These are phyloP conservation scores for Metschnikowia similis DNA, from an alignment of 805 yeast genomes.

Conservation along the genomic window DNA sequence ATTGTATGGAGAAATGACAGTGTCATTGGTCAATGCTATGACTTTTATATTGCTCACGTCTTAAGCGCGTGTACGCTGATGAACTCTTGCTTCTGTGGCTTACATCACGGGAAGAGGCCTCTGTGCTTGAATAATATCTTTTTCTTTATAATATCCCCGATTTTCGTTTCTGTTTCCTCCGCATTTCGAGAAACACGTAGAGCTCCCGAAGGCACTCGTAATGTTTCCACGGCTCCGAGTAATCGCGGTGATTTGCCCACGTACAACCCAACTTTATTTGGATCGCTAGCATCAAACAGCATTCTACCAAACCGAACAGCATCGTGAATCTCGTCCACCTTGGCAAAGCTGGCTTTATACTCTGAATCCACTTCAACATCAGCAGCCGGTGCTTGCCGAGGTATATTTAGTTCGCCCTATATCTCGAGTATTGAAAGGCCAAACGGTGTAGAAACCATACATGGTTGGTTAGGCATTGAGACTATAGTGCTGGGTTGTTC, in stretches of 20 bases:
- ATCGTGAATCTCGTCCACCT: constrained; percentile 31
- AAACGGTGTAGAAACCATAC: constrained; percentile 42
- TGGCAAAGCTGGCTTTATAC: constrained; percentile 32
- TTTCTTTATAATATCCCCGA: constrained; percentile 55
- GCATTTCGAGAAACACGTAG: constrained; percentile 41
- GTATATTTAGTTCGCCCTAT: constrained; percentile 64
- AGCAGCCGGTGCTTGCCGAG: constrained; percentile 30
- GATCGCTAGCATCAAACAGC: constrained; percentile 39
- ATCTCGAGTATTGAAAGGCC: constrained; percentile 66
- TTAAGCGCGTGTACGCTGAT: background rate
- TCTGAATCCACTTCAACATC: constrained; percentile 28
- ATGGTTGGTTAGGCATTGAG: constrained; percentile 2
- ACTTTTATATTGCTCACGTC: background rate
- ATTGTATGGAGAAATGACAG: no score
- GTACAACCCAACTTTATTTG: constrained; percentile 48
- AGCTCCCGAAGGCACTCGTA: constrained; percentile 65
- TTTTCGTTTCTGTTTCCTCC: constrained; percentile 33
- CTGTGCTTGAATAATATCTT: constrained; percentile 58
- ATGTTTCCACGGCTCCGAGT: constrained; percentile 53
- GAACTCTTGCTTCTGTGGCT: constrained; percentile 3
- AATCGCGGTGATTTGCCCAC: constrained; percentile 70
- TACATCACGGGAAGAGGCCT: constrained; percentile 81
- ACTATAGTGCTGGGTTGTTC: no score
- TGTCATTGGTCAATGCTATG: no score
- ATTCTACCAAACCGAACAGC: constrained; percentile 52